Evolutionary conservation across 2,329 filamentous ascomycete species (phyloP).

Genomic region (Phyllosticta capitalensis): DNA sequence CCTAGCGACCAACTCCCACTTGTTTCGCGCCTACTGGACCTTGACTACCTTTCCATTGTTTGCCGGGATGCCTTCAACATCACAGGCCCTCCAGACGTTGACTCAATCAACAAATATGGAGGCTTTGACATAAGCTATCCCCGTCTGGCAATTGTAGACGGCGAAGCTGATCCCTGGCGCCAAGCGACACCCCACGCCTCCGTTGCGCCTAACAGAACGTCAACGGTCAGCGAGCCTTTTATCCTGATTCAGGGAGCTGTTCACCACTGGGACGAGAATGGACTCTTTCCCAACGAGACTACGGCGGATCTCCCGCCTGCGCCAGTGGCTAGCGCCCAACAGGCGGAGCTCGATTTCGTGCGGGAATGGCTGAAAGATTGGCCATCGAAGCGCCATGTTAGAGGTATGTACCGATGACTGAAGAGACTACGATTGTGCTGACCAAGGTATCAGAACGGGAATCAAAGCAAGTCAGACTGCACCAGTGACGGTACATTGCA

Average conservation of each 20-base stretch:
- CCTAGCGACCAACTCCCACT: constrained; percentile 56
- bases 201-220: constrained; percentile 47
- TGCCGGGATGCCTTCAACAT: constrained; percentile 65
- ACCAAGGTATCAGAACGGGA: background rate
- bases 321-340: constrained; percentile 50
- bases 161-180: constrained; percentile 72
- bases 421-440: background rate
- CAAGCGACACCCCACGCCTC: constrained; percentile 61
- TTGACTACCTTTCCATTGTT: constrained; percentile 52
- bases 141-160: constrained; percentile 68
- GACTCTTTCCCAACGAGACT: constrained; percentile 55
- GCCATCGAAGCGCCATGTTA: constrained; percentile 17
- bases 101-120: constrained; percentile 66
- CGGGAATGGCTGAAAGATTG: constrained; percentile 58
- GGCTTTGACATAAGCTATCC: constrained; percentile 63
- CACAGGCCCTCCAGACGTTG: constrained; percentile 50
- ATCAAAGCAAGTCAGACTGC: constrained; percentile 1
- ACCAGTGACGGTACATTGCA: background rate
- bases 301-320: constrained; percentile 47
- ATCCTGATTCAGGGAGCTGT: constrained; percentile 65
- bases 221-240: constrained; percentile 57
- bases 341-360: constrained; percentile 51
- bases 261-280: constrained; percentile 74
- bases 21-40: constrained; percentile 59
- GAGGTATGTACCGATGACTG: background rate